Evolutionary conservation across 805 yeast genomes (phyloP).

Genomic region (Dipodascus albidus): DNA sequence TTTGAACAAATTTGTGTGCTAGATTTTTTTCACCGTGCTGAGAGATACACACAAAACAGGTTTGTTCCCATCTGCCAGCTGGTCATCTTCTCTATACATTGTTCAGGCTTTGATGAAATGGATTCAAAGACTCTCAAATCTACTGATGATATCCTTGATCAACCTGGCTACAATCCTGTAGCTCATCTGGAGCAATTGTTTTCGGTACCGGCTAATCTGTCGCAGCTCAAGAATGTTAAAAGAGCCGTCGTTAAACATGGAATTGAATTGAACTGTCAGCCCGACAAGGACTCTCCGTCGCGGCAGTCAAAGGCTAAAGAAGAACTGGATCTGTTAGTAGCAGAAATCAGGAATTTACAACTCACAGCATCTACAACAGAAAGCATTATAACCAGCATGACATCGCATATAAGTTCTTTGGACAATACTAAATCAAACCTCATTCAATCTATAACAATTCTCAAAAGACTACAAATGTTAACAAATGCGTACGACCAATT

Average conservation of each 20-base stretch:
- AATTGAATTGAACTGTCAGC: slow-evolving; percentile 34
- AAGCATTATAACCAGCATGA: slow-evolving; percentile 51
- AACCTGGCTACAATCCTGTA: slow-evolving; percentile 40
- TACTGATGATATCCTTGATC: slow-evolving; percentile 19
- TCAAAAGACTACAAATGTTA: slow-evolving; percentile 80
- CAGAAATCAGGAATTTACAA: slow-evolving; percentile 37
- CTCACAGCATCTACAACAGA: slow-evolving; percentile 45
- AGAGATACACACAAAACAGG: neutral
- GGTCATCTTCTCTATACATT: neutral
- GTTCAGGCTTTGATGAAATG: neutral
- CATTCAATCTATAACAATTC: slow-evolving; percentile 72
- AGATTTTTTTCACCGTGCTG: neutral
- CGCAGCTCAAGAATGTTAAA: slow-evolving; percentile 39
- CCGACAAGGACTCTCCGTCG: slow-evolving; percentile 26
- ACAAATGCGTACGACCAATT: slow-evolving; percentile 61
- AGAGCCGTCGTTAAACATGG: slow-evolving; percentile 42
- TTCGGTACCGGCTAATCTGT: slow-evolving; percentile 37
- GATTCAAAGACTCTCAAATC: neutral
- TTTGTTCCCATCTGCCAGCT: neutral
- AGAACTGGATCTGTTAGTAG: slow-evolving; percentile 28
- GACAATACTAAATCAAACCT: slow-evolving; percentile 79
- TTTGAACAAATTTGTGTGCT: neutral
- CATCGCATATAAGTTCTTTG: slow-evolving; percentile 62
- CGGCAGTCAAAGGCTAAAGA: slow-evolving; percentile 21
- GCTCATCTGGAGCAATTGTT: slow-evolving; percentile 42